Evolutionary conservation across 108 stramenopile genomes (phyloP).

Genomic region (Skeletonema menzelii): DNA sequence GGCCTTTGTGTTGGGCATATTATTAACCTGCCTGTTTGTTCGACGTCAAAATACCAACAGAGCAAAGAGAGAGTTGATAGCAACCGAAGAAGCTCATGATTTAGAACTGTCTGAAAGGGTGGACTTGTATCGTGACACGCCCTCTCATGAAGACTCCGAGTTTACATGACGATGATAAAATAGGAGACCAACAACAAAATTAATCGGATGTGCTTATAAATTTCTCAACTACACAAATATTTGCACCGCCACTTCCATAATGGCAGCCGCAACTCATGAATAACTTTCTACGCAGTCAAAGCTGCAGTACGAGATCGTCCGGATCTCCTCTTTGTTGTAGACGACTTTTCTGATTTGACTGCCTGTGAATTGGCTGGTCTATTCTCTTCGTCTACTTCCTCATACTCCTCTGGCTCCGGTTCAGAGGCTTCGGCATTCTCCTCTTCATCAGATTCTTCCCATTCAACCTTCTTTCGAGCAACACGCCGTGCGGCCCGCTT

Average conservation of each 20-base stretch:
- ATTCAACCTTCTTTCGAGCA: conserved; percentile 33
- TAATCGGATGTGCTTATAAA: not conserved
- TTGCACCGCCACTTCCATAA: not conserved
- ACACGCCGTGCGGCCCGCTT: conserved; percentile 50
- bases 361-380: not conserved
- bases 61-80: conserved; percentile 13
- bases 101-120: conserved; percentile 26
- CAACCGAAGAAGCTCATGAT: conserved; percentile 17
- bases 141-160: conserved; percentile 11
- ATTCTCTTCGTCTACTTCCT: conserved; percentile 40
- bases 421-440: conserved; percentile 16
- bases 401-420: conserved; percentile 17
- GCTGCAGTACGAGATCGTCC: not conserved
- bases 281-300: not conserved
- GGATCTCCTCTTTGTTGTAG: not conserved
- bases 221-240: conserved; percentile 1
- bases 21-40: conserved; percentile 16
- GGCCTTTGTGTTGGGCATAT: conserved; percentile 23
- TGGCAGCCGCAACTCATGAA: not conserved
- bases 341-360: not conserved
- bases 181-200: not conserved
- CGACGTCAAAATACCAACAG: not conserved
- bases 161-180: conserved; percentile 8
- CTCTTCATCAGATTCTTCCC: conserved; percentile 36
- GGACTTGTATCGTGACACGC: conserved; percentile 19